Base-by-base conservation (phyloP, 352 stramenopile species). In the Pythium chondricola region DNA sequence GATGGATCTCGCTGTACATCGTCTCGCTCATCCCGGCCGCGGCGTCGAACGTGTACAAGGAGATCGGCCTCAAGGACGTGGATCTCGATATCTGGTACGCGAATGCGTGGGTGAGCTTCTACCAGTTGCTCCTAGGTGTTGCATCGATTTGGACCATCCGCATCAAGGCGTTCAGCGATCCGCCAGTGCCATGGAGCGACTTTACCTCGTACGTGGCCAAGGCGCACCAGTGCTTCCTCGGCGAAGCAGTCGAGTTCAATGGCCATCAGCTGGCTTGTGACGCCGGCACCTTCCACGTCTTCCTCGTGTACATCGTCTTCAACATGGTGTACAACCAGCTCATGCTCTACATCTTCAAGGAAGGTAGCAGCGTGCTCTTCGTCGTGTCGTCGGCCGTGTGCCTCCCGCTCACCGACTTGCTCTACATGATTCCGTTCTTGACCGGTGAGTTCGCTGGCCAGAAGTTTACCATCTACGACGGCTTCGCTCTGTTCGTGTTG, bases 261-360 rank as follows among this genome's bases (percentile, higher is more conserved):
- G 76, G 74, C 32, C 65, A 80, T 36, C 45, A 63, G 20, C 41
- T 83, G 11, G 27, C 71, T 31, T 92, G 81, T 38, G 74, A 89
- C 48, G 67, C 65, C 30, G 79, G 72, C 29, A 78, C 90, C 31
- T 60, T 93, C 36, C 52, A 78, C 22, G 74, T 85, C 16, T 93
- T 88, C 58, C 46, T 91, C 35, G 68, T 89, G 40, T 93, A 87
- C 58, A 93, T 93, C 49, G 48, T 91, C 20, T 92, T 92, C 71
- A 89, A 89, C 61, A 85, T 83, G 46, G 67, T 88, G 10, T 92
- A 88, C 74, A 92, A 92, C 56, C 77, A 93, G 64, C 72, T 94
- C 33, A 93, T 93, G 78, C 66, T 94, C 42, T 90, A 88, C 53
- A 88, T 94, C 56, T 90, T 94, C 67, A 91, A 93, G 52, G 77